A percentile compares a stretch with the other conserved stretches of the same genome.
Conservation (phyloP, 495 filamentous ascomycete genomes). For the Saxispiralis lemnorum region DNA sequence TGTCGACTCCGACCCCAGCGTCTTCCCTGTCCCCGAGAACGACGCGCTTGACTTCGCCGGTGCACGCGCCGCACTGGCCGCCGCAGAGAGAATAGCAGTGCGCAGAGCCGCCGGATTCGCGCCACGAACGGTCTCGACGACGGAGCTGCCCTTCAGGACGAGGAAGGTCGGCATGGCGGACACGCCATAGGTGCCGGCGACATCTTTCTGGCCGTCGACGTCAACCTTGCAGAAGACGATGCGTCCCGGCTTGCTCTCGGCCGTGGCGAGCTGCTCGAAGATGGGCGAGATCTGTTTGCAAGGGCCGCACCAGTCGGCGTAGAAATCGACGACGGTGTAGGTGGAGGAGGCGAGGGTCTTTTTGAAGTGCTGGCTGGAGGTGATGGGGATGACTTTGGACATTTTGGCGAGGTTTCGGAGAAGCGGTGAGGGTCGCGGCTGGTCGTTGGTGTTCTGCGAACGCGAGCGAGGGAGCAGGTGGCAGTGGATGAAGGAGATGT, state of each 20-base stretch:
- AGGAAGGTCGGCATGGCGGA: constrained; percentile 24
- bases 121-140: constrained; percentile 15
- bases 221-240: constrained; percentile 44
- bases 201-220: constrained; percentile 34
- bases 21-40: constrained; percentile 27
- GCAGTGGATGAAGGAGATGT: too few relatives aligned
- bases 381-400: constrained; percentile 11
- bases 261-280: constrained; percentile 33
- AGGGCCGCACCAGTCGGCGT: constrained; percentile 40
- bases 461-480: too few relatives aligned
- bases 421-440: too few relatives aligned
- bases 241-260: constrained; percentile 25
- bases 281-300: constrained; percentile 50
- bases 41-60: constrained; percentile 13
- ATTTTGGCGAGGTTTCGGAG: background rate
- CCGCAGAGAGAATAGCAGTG: constrained; percentile 10
- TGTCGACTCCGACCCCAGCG: constrained; percentile 10
- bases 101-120: constrained; percentile 14
- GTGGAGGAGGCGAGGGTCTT: constrained; percentile 8
- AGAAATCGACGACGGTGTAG: constrained; percentile 17
- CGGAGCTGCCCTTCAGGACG: constrained; percentile 13
- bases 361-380: constrained; percentile 10
- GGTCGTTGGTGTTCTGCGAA: too few relatives aligned
- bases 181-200: constrained; percentile 30
- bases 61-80: constrained; percentile 31